Evolutionary conservation across 2,329 filamentous ascomycete species (phyloP).

Genomic region (Trichophyton schoenleinii): DNA sequence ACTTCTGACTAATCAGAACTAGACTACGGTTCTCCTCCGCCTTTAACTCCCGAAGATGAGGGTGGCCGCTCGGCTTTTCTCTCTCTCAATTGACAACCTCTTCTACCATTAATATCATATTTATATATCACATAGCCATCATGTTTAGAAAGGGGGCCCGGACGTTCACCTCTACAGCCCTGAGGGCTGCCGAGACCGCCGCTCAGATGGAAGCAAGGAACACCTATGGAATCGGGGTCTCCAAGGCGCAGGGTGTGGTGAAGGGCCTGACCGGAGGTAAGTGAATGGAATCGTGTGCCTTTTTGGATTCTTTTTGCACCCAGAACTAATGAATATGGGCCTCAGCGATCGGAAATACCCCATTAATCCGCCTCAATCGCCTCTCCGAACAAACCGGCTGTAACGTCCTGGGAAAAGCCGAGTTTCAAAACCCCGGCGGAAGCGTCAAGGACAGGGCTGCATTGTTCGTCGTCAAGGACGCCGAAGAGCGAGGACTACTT

Average conservation of each 20-base stretch:
- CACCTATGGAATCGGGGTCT: constrained; percentile 57
- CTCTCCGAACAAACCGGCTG: constrained; percentile 87
- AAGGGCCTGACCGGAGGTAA: constrained; percentile 71
- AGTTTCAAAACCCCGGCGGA: constrained; percentile 97
- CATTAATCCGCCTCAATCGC: constrained; percentile 76
- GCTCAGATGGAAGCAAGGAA: constrained; percentile 39
- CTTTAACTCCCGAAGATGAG: neutral
- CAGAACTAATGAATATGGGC: neutral
- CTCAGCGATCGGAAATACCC: constrained; percentile 90
- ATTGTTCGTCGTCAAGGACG: constrained; percentile 84
- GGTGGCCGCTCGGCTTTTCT: neutral
- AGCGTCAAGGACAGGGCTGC: constrained; percentile 94
- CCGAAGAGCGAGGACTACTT: constrained; percentile 75
- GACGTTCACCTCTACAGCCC: constrained; percentile 52
- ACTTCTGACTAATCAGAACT: constrained; percentile 1
- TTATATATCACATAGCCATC: neutral
- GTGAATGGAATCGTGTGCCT: constrained; percentile 12
- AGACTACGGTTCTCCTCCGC: neutral
- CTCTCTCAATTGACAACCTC: neutral
- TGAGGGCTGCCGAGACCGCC: constrained; percentile 38
- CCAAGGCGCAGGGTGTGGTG: constrained; percentile 65
- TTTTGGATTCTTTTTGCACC: neutral
- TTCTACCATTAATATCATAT: neutral
- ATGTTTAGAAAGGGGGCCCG: constrained; percentile 62
- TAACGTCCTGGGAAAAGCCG: constrained; percentile 88